phyloP scores from a whole-genome alignment of 306 rosid genomes.

The Malus sylvestris region DNA sequence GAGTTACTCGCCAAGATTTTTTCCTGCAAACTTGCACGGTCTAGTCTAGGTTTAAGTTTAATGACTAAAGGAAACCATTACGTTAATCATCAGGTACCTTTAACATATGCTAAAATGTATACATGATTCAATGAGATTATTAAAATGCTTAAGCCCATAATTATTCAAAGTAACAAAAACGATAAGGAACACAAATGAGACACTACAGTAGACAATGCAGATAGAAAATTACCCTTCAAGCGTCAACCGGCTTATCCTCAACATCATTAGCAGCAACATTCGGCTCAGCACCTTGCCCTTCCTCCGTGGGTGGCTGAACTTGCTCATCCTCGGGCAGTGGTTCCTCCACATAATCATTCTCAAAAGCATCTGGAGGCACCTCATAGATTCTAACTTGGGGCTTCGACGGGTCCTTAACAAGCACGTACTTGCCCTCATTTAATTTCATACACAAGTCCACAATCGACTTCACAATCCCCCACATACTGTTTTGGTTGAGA shows the following conservation, averaged over 20 bases:
- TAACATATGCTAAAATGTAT: background rate
- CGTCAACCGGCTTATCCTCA: conserved; percentile 45
- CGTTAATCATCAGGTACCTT: background rate
- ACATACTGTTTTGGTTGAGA: conserved; percentile 71
- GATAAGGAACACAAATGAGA: background rate
- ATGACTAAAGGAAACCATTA: background rate
- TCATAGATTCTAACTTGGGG: conserved; percentile 96
- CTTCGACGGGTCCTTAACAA: conserved; percentile 87
- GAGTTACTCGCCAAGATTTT: background rate
- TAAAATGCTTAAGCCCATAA: background rate
- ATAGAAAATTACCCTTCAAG: conserved; percentile 29
- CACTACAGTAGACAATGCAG: background rate
- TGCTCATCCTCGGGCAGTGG: conserved; percentile 92
- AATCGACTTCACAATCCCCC: conserved; percentile 97
- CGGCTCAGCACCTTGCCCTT: conserved; percentile 45
- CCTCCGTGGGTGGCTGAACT: conserved; percentile 78
- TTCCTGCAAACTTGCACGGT: background rate
- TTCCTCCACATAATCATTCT: conserved; percentile 93
- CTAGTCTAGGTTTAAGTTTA: background rate
- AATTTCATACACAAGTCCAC: conserved; percentile 95
- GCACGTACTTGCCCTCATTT: conserved; percentile 86
- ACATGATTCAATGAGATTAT: background rate
- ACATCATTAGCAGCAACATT: conserved; percentile 36
- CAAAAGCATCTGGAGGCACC: conserved; percentile 83
- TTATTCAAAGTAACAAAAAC: background rate